Percentiles rank a stretch among this genome's conserved stretches.
Conservation (phyloP, 2,329 filamentous ascomycete genomes). For the Cladosporium velox region DNA sequence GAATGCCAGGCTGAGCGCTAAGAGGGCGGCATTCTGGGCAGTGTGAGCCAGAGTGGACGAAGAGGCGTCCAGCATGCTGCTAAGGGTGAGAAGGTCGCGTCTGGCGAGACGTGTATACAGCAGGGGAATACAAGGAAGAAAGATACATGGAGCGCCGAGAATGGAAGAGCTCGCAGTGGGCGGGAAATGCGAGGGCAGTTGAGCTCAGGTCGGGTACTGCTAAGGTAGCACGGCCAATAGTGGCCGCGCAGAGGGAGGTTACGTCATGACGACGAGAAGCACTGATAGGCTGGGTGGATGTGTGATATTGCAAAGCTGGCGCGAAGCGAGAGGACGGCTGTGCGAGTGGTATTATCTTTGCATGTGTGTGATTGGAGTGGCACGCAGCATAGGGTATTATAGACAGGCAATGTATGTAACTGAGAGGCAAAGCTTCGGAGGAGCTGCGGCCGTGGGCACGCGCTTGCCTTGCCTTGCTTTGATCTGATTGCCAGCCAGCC, state of each 20-base stretch:
- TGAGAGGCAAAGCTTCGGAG: not conserved
- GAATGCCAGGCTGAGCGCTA: constrained; percentile 46
- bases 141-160: not conserved
- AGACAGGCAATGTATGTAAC: not conserved
- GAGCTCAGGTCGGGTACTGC: constrained; percentile 4
- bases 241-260: constrained; percentile 7
- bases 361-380: not conserved
- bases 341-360: not conserved
- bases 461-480: not conserved
- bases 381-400: not conserved
- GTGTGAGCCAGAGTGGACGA: constrained; percentile 44
- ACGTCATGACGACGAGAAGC: constrained; percentile 18
- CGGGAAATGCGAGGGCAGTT: not conserved
- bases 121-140: not conserved
- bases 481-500: constrained; percentile 1
- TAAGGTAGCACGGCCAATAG: not conserved
- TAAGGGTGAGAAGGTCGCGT: not conserved
- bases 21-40: constrained; percentile 51
- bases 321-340: not conserved
- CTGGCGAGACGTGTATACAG: not conserved
- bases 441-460: not conserved
- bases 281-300: constrained; percentile 13
- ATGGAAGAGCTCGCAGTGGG: not conserved
- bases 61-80: constrained; percentile 38
- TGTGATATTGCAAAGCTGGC: not conserved